Conservation (phyloP, 23 red algal species). For the Gracilaria gracilis region DNA sequence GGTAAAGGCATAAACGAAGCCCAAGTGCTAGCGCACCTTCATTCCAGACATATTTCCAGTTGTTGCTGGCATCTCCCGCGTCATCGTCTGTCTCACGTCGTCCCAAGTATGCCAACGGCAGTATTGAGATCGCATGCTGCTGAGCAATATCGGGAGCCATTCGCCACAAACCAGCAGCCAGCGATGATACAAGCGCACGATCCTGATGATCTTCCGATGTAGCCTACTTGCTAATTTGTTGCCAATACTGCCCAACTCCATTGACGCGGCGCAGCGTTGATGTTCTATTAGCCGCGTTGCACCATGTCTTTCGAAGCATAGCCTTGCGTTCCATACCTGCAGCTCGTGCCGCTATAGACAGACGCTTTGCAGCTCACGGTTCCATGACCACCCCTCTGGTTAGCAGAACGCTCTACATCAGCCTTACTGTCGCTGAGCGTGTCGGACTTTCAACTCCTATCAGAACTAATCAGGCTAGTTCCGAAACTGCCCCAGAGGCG, state of each 20-base stretch:
- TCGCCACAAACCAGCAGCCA: conserved; percentile 25
- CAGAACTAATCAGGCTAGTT: too few species aligned
- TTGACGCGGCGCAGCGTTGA: too few species aligned
- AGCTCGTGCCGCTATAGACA: too few species aligned
- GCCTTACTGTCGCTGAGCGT: conserved; percentile 40
- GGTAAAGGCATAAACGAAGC: neutral
- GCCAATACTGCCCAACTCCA: too few species aligned
- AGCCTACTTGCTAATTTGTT: neutral
- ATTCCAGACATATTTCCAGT: conserved; percentile 55
- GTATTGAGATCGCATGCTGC: neutral
- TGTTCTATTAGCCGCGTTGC: too few species aligned
- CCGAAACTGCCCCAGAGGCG: too few species aligned
- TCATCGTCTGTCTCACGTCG: conserved; percentile 46
- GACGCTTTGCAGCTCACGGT: neutral
- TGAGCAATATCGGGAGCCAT: conserved; percentile 46
- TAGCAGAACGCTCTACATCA: conserved; percentile 5
- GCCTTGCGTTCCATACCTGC: too few species aligned
- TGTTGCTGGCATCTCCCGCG: conserved; percentile 14
- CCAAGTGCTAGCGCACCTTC: conserved; percentile 44
- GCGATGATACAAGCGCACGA: conserved; percentile 24
- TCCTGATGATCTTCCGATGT: conserved; percentile 3
- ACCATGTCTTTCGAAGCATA: conserved; percentile 4
- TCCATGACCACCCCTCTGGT: conserved; percentile 21
- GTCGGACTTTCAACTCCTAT: conserved; percentile 53
- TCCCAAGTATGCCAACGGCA: conserved; percentile 63